Percentiles rank a stretch among this genome's conserved stretches.
Evolutionary conservation across 768 basidiomycete genomes (phyloP).

Genomic region (Gymnopilus junonius): DNA sequence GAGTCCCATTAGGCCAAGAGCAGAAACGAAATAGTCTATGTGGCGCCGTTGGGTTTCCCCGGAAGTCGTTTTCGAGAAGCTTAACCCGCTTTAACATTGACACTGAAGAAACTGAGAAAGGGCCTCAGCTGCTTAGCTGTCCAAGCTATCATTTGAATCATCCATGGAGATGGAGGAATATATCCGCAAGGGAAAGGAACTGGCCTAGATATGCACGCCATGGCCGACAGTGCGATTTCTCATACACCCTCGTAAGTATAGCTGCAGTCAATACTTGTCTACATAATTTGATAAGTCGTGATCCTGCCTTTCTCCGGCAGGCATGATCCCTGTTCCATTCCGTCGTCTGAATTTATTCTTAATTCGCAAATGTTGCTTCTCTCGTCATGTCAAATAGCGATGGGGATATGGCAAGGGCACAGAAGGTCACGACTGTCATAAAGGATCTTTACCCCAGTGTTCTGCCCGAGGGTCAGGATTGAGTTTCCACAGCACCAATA

Average conservation of each 20-base stretch:
- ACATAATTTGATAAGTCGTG: not conserved
- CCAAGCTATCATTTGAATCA: not conserved
- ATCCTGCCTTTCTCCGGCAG: slow-evolving; percentile 2
- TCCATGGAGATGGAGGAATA: not conserved
- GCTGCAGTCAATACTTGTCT: not conserved
- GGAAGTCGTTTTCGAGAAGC: not conserved
- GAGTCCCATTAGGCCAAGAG: not conserved
- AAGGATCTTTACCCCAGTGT: not conserved
- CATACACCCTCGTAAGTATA: not conserved
- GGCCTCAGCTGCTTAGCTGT: slow-evolving; percentile 6
- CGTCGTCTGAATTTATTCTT: slow-evolving; percentile 1
- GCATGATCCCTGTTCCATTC: not conserved
- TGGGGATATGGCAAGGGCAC: slow-evolving; percentile 7
- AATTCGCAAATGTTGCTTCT: slow-evolving; percentile 1
- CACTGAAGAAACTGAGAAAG: slow-evolving; percentile 4
- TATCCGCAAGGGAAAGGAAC: slow-evolving; percentile 3
- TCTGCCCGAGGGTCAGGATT: slow-evolving; percentile 3
- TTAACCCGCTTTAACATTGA: not conserved
- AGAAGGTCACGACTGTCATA: slow-evolving; percentile 9
- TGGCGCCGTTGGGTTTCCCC: slow-evolving; percentile 2
- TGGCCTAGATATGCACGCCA: not conserved
- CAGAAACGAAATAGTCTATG: not conserved
- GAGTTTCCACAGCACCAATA: not conserved
- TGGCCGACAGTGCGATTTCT: not conserved
- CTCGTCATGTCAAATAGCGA: slow-evolving; percentile 5